phyloP scores from a whole-genome alignment of 208 protist genomes.

The Leishmania amazonensis region DNA sequence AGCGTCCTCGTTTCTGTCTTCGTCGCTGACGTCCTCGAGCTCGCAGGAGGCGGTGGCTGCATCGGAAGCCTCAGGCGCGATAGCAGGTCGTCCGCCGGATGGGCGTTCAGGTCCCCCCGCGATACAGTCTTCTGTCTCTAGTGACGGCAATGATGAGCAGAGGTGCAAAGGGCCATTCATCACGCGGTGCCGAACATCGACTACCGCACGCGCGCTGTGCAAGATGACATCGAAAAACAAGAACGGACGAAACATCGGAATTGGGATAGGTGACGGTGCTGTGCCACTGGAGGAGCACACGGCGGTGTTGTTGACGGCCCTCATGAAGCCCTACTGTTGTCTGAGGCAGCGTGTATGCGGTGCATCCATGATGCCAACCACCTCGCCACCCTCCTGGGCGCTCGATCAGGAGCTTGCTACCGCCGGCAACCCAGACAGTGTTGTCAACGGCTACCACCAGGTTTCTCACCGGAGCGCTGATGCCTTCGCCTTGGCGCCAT shows the following conservation, averaged over 20 bases:
- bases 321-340: conserved; percentile 27
- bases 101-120: neutral
- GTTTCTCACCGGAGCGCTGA: neutral
- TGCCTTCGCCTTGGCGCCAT: neutral
- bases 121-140: neutral
- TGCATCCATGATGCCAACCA: neutral
- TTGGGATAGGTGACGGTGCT: neutral
- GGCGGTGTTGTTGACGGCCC: conserved; percentile 13
- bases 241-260: conserved; percentile 11
- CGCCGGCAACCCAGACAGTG: neutral
- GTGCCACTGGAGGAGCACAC: conserved; percentile 10
- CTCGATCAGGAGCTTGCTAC: no score
- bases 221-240: neutral
- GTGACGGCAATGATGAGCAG: neutral
- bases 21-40: neutral
- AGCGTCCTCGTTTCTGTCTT: neutral
- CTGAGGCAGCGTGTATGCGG: neutral
- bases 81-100: neutral
- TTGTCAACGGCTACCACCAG: neutral
- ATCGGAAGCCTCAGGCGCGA: neutral
- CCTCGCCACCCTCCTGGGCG: neutral
- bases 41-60: neutral
- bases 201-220: neutral
- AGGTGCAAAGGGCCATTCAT: neutral
- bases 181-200: neutral